Base-by-base conservation (phyloP, 1,284 basidiomycete genomes). In the Microbotryum silenes-acaulis region DNA sequence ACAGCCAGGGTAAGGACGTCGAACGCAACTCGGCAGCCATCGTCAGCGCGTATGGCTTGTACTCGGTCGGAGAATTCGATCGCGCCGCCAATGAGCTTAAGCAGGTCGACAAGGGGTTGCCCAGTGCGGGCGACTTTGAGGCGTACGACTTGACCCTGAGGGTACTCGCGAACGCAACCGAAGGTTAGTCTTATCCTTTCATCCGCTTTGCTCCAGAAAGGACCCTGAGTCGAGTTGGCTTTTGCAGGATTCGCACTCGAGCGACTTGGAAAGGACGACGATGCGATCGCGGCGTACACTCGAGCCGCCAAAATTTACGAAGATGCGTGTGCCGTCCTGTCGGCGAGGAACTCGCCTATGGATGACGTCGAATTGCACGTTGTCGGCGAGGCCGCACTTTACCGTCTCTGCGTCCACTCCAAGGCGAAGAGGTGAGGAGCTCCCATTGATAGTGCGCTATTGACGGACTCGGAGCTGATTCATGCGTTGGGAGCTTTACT, bases 301-400 rank as follows among this genome's bases (percentile, higher is more conserved):
- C 8, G n/a, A 3, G 61, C 66, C 2, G 25, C 46, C 6, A 27
- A 51, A 8, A 16, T 46, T n/a, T 68, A 68, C 54, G 31, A 59
- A 2, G 25, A 53, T 5, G 64, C 61, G 18, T 27, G 57, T 16
- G 58, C 54, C 6, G 33, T 47, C 4, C 56, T 61, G 2, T 23
- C 59, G 9, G 48, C 51, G 23, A 54, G 29, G 12, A 46, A 50
- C 29, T 42, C 37, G 3, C 37, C 37, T 42, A 5, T 29, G 4
- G 59, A 59, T 25, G 67, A 68, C 29, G 27, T 64, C 27, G 59
- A 56, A 27, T 47, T 68, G 25, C 62, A 66, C 44, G 51, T 48
- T 6, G 25, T 50, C 6, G 67, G 67, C 12, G 67, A 62, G 1
- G 56, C 57, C 46, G 67, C 50, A 4, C 12, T 57, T 20, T 66